These are phyloP conservation scores for Leccinum pseudoinsigne DNA, from an alignment of 1,284 basidiomycete genomes.

Conservation along the genomic window DNA sequence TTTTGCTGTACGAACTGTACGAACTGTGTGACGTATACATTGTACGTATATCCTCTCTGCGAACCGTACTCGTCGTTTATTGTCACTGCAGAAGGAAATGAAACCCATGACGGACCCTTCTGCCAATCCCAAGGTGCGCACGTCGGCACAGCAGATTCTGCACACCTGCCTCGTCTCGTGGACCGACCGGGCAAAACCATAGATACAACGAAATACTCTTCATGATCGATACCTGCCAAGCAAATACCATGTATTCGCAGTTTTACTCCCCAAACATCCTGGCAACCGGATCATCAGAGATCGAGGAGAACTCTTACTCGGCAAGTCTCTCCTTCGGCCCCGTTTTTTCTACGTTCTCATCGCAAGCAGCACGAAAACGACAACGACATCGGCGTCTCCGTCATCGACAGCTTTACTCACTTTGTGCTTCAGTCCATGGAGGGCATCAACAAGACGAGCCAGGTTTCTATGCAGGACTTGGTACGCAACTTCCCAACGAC, in stretches of 20 bases:
- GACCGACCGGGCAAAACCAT: background rate
- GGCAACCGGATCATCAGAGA: slow-evolving; percentile 85
- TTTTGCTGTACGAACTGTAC: too few species aligned
- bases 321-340: slow-evolving; percentile 45
- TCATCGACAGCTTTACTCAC: slow-evolving; percentile 96
- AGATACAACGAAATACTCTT: slow-evolving; percentile 98
- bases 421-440: slow-evolving; percentile 92
- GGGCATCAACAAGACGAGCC: slow-evolving; percentile 87
- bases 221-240: slow-evolving; percentile 99
- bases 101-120: too few species aligned
- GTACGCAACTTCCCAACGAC: slow-evolving; percentile 45
- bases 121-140: too few species aligned
- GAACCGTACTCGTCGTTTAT: too few species aligned
- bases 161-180: background rate
- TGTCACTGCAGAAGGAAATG: too few species aligned
- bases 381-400: slow-evolving; percentile 90
- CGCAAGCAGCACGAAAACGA: slow-evolving; percentile 84
- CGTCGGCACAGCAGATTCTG: too few species aligned
- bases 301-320: slow-evolving; percentile 95
- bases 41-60: too few species aligned
- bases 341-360: slow-evolving; percentile 12
- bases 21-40: too few species aligned
- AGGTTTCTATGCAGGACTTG: slow-evolving; percentile 81
- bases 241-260: slow-evolving; percentile 93
- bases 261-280: slow-evolving; percentile 96